These are phyloP conservation scores for Penicillium nordicum DNA, from an alignment of 2,329 filamentous ascomycete genomes.

Conservation along the genomic window DNA sequence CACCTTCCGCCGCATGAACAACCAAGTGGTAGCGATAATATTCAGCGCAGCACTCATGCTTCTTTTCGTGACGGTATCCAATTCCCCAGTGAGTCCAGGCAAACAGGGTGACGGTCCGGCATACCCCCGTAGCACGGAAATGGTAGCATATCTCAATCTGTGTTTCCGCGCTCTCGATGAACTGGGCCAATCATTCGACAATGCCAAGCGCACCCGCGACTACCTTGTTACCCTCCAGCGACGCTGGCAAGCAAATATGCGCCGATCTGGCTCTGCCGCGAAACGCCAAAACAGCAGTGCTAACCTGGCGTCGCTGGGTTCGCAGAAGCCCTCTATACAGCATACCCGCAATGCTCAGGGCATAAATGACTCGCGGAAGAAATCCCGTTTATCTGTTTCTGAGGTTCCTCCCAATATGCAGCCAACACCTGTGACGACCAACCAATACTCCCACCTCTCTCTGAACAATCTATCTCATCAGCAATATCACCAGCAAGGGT, in stretches of 20 bases:
- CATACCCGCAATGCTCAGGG: conserved; percentile 1
- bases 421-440: neutral
- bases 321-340: conserved; percentile 11
- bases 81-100: conserved; percentile 24
- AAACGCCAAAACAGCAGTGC: conserved; percentile 31
- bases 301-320: conserved; percentile 11
- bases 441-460: conserved; percentile 2
- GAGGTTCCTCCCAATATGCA: neutral
- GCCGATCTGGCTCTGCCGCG: conserved; percentile 25
- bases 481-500: conserved; percentile 4
- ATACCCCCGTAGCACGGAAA: conserved; percentile 27
- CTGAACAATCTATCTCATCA: conserved; percentile 7
- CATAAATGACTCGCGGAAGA: conserved; percentile 23
- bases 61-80: conserved; percentile 38
- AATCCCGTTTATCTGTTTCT: conserved; percentile 17
- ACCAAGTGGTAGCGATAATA: conserved; percentile 45
- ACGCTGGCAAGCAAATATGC: conserved; percentile 39
- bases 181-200: conserved; percentile 40
- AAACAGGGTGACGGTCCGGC: conserved; percentile 21
- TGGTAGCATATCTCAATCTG: conserved; percentile 39
- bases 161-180: conserved; percentile 45
- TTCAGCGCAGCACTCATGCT: conserved; percentile 45
- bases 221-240: conserved; percentile 39
- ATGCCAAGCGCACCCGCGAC: conserved; percentile 40
- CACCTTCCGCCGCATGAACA: conserved; percentile 44